Evolutionary conservation across 1,284 basidiomycete species (phyloP).

Genomic region (Tremellales sp.): DNA sequence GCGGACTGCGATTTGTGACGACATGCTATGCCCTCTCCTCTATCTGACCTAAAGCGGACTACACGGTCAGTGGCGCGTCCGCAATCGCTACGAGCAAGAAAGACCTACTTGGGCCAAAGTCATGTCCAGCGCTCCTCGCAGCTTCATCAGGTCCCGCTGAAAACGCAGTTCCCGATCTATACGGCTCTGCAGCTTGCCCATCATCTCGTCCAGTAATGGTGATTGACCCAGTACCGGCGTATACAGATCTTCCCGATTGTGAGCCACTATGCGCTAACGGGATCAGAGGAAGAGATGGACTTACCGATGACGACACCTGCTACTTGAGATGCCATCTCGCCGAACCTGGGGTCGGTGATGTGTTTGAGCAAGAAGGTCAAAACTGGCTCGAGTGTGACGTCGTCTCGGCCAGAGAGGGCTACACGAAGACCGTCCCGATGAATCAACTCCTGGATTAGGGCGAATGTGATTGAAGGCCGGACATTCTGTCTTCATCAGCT

Average conservation of each 20-base stretch:
- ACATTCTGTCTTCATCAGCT: conserved; percentile 53
- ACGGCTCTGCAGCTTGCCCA: conserved; percentile 77
- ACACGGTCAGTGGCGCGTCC: no score
- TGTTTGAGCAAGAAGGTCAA: conserved; percentile 79
- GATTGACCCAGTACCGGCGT: conserved; percentile 85
- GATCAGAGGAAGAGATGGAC: conserved; percentile 30
- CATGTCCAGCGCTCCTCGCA: conserved; percentile 90
- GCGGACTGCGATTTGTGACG: no score
- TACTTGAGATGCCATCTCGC: conserved; percentile 79
- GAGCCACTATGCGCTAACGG: background rate
- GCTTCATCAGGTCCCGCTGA: conserved; percentile 78
- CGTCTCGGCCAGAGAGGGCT: conserved; percentile 86
- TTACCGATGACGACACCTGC: conserved; percentile 76
- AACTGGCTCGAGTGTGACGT: conserved; percentile 88
- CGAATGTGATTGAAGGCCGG: conserved; percentile 79
- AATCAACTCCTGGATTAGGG: conserved; percentile 87
- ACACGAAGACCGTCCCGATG: conserved; percentile 84
- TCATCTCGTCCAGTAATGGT: conserved; percentile 82
- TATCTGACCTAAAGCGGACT: background rate
- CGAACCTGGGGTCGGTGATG: conserved; percentile 85
- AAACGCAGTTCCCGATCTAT: conserved; percentile 82
- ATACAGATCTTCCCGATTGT: conserved; percentile 71
- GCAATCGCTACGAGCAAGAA: background rate
- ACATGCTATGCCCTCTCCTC: background rate
- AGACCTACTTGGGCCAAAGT: conserved; percentile 57